Conservation (phyloP, 257 asterid species). For the Primulina eburnea region DNA sequence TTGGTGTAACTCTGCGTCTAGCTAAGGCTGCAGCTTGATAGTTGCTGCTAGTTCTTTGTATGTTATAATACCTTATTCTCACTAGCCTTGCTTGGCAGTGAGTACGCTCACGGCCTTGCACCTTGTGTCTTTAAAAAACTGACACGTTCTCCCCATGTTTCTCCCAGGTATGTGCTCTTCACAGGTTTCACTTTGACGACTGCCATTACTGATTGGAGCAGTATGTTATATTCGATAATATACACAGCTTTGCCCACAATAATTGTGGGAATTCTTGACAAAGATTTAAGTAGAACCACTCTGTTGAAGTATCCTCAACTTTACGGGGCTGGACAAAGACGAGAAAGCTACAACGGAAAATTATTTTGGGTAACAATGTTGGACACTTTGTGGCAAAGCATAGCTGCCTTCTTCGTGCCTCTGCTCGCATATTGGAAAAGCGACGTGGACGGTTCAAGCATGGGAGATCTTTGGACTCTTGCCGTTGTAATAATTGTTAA, state of each 20-base stretch:
- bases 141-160: not conserved
- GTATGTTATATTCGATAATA: conserved; percentile 76
- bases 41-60: not conserved
- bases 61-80: not conserved
- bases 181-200: conserved; percentile 83
- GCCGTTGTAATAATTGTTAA: conserved; percentile 84
- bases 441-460: conserved; percentile 62
- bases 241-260: conserved; percentile 86
- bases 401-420: conserved; percentile 67
- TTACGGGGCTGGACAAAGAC: conserved; percentile 84
- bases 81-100: not conserved
- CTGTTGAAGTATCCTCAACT: conserved; percentile 78
- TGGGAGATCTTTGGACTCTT: conserved; percentile 91
- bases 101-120: not conserved
- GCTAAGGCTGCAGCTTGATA: not conserved
- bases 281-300: conserved; percentile 74
- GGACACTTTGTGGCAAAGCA: conserved; percentile 93
- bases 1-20: not conserved
- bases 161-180: conserved; percentile 74
- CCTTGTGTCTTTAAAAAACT: not conserved
- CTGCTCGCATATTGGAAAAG: conserved; percentile 74
- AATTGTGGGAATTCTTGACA: conserved; percentile 79
- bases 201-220: conserved; percentile 97
- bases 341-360: conserved; percentile 68
- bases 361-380: conserved; percentile 75